Base-by-base conservation (phyloP, 768 basidiomycete genomes). In the Lactarius trivialis region DNA sequence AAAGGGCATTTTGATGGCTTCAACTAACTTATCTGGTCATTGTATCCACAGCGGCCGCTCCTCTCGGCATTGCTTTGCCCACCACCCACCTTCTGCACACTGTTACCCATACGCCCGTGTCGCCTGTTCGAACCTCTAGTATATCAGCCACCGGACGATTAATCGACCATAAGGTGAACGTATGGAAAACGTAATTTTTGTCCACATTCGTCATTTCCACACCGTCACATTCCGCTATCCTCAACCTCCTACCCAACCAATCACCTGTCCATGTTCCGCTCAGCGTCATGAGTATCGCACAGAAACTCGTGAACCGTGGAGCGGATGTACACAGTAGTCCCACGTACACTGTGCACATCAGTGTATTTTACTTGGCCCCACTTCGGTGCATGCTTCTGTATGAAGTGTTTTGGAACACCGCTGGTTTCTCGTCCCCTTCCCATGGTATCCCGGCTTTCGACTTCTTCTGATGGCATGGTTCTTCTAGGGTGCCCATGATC, bases 1-100 rank as follows among this genome's bases (percentile, higher is more conserved):
- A 93, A 90, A 77, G 91, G 91, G 9, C 91, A 93, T 69, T 93
- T 93, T 68, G 91, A 93, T 70, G 87, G 91, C 54, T 93, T 93
- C 79, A 89, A 90, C 70, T 91, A 60, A 59, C 11, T 54, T 55
- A 49, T 49, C 17, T 26, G 2, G 12, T n/a, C 55, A 19, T 15
- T 30, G 24, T 34, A 26, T 37, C 32, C 28, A 32, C 34, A 0
- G 33, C 11, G 19, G 3, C 37, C 36, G 15, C 32, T 24, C 26
- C 52, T 30, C 36, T 30, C 41, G n/a, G 26, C 48, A 50, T 26
- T 61, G 41, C 11, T 58, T 65, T 50, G 7, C 36, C 34, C 30
- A 4, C 28, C 55, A 30, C 28, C 26, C 61, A 41, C 12, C 48
- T 8, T 21, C 34, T 39, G n/a, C n/a, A 9, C 30, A 32, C 28